Conservation (phyloP, 148 eudicot species). For the Fallopia convolvulus region DNA sequence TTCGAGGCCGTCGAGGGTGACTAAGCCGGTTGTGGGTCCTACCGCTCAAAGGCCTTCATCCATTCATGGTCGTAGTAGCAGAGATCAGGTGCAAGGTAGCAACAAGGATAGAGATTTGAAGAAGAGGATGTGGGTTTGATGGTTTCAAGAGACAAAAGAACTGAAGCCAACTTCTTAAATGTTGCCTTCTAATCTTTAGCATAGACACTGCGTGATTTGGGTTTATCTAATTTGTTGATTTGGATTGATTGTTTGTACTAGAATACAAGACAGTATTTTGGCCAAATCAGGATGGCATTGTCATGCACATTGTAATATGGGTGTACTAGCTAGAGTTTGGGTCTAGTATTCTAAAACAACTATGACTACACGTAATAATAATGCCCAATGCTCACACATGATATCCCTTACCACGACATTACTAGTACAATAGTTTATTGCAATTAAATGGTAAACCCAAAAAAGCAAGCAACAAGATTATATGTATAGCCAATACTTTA, state of each 20-base stretch:
- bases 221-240: not conserved
- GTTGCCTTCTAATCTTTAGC: not conserved
- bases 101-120: conserved; percentile 7
- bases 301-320: no score
- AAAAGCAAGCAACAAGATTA: no score
- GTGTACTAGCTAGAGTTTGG: no score
- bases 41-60: conserved; percentile 3
- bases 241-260: not conserved
- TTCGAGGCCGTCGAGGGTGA: not conserved
- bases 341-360: no score
- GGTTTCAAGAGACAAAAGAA: not conserved
- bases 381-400: no score
- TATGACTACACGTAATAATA: no score
- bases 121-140: conserved; percentile 10
- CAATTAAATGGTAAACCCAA: no score
- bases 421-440: no score
- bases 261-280: no score
- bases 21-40: conserved; percentile 2
- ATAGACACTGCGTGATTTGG: not conserved
- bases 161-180: conserved; percentile 6
- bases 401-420: no score
- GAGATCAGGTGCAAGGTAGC: not conserved
- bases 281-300: no score
- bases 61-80: not conserved
- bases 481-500: no score